Conservation (phyloP, 2,329 filamentous ascomycete species). For the Hymenoscyphus scutula region DNA sequence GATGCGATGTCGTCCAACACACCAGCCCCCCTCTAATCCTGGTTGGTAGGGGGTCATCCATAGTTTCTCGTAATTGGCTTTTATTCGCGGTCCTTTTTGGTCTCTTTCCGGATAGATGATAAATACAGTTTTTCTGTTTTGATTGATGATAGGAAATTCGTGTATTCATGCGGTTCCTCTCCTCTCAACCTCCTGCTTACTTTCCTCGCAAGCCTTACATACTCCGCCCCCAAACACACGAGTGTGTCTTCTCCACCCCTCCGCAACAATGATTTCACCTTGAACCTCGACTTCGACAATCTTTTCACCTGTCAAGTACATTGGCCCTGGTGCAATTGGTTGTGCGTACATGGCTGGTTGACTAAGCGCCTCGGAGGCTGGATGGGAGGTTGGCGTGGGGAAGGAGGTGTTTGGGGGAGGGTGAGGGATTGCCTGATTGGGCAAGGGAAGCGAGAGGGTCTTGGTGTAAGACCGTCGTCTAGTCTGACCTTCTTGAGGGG, state of each 20-base stretch:
- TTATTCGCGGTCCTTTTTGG: background rate
- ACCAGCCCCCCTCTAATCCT: background rate
- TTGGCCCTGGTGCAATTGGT: slow-evolving; percentile 23
- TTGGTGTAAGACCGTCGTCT: slow-evolving; percentile 17
- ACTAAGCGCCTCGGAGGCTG: slow-evolving; percentile 3
- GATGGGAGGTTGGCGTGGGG: slow-evolving; percentile 6
- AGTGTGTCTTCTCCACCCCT: slow-evolving; percentile 34
- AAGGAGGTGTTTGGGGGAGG: slow-evolving; percentile 7
- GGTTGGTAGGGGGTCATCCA: too few relatives aligned
- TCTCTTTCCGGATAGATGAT: background rate
- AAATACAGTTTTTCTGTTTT: background rate
- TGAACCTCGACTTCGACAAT: slow-evolving; percentile 17
- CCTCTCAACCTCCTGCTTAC: slow-evolving; percentile 8
- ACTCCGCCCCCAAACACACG: slow-evolving; percentile 35
- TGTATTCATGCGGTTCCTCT: slow-evolving; percentile 9
- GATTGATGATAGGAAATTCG: background rate
- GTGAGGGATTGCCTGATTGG: slow-evolving; percentile 4
- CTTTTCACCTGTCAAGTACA: slow-evolving; percentile 8
- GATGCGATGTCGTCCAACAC: background rate
- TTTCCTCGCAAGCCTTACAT: slow-evolving; percentile 33
- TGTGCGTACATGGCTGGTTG: background rate
- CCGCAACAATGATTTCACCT: slow-evolving; percentile 30
- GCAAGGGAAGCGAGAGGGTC: slow-evolving; percentile 11
- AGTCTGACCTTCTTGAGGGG: slow-evolving; percentile 6
- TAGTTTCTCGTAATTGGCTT: background rate